Evolutionary conservation across 306 rosid species (phyloP).

Genomic region (Cucurbita argyrosperma): DNA sequence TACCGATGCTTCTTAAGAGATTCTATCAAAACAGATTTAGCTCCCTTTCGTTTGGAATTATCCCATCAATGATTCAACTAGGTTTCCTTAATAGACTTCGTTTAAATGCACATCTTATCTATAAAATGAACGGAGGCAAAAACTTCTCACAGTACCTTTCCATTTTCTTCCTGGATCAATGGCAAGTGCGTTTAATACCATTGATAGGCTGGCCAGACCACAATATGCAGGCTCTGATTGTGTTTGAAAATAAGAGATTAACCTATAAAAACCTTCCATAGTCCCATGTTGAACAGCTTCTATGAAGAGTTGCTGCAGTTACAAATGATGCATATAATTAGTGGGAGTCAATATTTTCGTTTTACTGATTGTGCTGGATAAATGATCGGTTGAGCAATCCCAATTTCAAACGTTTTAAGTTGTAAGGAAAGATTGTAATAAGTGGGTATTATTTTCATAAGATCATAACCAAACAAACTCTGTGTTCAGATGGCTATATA

Average conservation of each 20-base stretch:
- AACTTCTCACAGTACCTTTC: constrained; percentile 43
- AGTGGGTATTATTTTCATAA: too few species aligned
- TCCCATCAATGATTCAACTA: neutral
- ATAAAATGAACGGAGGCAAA: neutral
- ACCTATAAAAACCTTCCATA: constrained; percentile 74
- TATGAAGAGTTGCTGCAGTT: constrained; percentile 50
- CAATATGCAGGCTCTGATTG: constrained; percentile 90
- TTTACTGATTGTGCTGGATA: neutral
- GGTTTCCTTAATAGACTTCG: neutral
- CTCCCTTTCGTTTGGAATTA: neutral
- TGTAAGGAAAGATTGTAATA: too few species aligned
- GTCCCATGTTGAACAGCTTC: constrained; percentile 70
- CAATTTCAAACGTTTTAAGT: neutral
- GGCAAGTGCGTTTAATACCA: constrained; percentile 88
- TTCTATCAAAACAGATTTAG: neutral
- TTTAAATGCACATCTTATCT: neutral
- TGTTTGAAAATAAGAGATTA: constrained; percentile 74
- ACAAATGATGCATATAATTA: neutral
- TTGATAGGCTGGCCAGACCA: constrained; percentile 81
- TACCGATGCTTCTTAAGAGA: neutral
- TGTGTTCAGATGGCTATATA: too few species aligned
- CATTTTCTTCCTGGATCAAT: constrained; percentile 93
- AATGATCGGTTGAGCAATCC: neutral
- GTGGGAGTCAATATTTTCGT: neutral
- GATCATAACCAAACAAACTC: too few species aligned